Evolutionary conservation across 108 stramenopile genomes (phyloP).

Genomic region (Aurantiochytrium sp.): DNA sequence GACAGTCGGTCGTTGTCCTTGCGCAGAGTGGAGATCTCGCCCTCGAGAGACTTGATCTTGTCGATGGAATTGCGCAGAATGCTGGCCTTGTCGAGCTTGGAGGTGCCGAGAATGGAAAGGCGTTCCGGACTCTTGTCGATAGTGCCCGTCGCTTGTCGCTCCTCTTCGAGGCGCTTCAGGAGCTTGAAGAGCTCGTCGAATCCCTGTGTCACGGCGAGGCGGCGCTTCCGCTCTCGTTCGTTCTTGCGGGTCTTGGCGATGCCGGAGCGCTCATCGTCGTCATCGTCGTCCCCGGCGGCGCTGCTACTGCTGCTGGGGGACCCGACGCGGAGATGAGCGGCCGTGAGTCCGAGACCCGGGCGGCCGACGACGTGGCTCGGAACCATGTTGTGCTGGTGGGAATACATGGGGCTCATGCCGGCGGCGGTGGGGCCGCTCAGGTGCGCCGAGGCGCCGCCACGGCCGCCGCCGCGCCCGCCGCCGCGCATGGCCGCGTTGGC

Average conservation of each 20-base stretch:
- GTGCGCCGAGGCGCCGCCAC: neutral
- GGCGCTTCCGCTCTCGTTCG: conserved; percentile 14
- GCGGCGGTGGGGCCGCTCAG: neutral
- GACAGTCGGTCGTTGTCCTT: neutral
- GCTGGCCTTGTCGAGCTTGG: conserved; percentile 24
- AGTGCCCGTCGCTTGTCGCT: neutral
- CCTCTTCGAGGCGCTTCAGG: neutral
- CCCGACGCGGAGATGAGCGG: neutral
- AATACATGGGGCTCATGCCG: neutral
- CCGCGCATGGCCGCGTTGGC: neutral
- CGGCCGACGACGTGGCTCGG: neutral
- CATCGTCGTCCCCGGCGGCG: neutral
- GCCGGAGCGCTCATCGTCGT: neutral
- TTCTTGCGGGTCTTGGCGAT: conserved; percentile 26
- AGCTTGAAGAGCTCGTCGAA: conserved; percentile 6
- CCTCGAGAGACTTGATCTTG: conserved; percentile 5
- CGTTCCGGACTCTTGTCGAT: neutral
- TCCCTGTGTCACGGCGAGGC: conserved; percentile 14
- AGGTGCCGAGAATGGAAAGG: neutral
- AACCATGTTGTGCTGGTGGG: neutral
- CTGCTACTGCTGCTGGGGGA: neutral
- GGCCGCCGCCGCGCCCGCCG: neutral
- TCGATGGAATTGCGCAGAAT: neutral
- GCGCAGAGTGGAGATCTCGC: neutral
- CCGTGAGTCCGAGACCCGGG: neutral